These are phyloP conservation scores for Kitagawia praeruptora DNA, from an alignment of 129 eudicot genomes.

Conservation along the genomic window DNA sequence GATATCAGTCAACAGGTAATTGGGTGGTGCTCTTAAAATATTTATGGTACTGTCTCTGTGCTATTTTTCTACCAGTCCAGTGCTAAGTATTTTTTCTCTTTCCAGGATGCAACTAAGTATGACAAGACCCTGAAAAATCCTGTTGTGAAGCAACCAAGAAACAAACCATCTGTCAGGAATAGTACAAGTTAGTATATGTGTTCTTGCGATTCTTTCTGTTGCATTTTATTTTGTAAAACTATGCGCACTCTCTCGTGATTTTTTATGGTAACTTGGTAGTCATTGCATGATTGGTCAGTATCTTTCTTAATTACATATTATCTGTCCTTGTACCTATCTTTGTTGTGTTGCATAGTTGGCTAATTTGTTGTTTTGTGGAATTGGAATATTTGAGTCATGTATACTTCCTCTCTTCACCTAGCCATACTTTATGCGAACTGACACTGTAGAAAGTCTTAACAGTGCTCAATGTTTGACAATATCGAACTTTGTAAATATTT, in stretches of 20 bases:
- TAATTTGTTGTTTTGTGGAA: not conserved
- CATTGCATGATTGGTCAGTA: not conserved
- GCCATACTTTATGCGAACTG: not conserved
- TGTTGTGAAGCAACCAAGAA: constrained; percentile 37
- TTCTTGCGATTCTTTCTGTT: not conserved
- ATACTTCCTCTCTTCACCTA: not conserved
- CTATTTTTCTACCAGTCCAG: not conserved
- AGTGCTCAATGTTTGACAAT: not conserved
- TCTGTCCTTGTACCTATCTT: not conserved
- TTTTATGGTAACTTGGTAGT: not conserved
- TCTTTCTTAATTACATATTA: not conserved
- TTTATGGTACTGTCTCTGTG: no score
- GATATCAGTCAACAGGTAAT: constrained; percentile 6
- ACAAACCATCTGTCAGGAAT: constrained; percentile 65
- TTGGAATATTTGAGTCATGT: not conserved
- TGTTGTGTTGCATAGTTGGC: not conserved
- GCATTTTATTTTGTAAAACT: not conserved
- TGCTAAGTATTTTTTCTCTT: not conserved
- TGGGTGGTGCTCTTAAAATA: not conserved
- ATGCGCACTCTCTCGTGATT: not conserved
- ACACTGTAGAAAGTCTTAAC: not conserved
- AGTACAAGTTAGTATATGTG: constrained; percentile 43
- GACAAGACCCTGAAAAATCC: constrained; percentile 42
- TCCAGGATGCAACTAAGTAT: constrained; percentile 43
- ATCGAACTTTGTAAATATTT: not conserved